Evolutionary conservation across 2,329 filamentous ascomycete species (phyloP).

Genomic region (Fusarium luffae): DNA sequence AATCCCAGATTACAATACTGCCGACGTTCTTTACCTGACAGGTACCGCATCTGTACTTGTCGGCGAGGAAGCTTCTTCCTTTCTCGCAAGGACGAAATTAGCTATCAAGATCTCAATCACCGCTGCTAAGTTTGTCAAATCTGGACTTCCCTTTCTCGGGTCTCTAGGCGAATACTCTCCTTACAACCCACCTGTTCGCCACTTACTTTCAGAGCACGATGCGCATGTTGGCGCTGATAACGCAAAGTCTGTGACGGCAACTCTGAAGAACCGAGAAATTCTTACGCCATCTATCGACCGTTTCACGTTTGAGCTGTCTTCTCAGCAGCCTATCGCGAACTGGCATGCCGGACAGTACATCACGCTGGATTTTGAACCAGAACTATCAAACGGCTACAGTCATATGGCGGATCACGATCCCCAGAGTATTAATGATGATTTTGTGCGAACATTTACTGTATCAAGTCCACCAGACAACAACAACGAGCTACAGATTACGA

Average conservation of each 20-base stretch:
- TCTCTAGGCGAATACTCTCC: slow-evolving; percentile 70
- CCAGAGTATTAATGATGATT: slow-evolving; percentile 84
- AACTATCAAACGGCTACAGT: slow-evolving; percentile 78
- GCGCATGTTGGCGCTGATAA: slow-evolving; percentile 23
- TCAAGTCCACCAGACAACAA: slow-evolving; percentile 64
- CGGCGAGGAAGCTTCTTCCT: slow-evolving; percentile 67
- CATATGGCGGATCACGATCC: slow-evolving; percentile 90
- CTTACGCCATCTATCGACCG: slow-evolving; percentile 75
- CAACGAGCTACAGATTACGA: slow-evolving; percentile 76
- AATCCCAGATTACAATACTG: slow-evolving; percentile 79
- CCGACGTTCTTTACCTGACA: slow-evolving; percentile 79
- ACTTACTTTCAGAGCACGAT: slow-evolving; percentile 67
- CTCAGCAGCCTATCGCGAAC: slow-evolving; percentile 27
- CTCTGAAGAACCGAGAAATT: slow-evolving; percentile 65
- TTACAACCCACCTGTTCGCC: slow-evolving; percentile 81
- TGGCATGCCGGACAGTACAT: slow-evolving; percentile 82
- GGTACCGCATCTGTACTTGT: slow-evolving; percentile 75
- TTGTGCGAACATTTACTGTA: slow-evolving; percentile 84
- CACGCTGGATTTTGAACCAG: slow-evolving; percentile 75
- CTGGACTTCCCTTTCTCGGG: slow-evolving; percentile 76
- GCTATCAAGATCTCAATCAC: slow-evolving; percentile 75
- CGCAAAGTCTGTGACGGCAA: slow-evolving; percentile 56
- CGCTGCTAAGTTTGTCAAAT: slow-evolving; percentile 69
- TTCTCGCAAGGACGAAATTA: slow-evolving; percentile 77
- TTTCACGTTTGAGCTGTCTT: slow-evolving; percentile 63